These are phyloP conservation scores for Leccinum ochraceum DNA, from an alignment of 768 basidiomycete genomes.

Conservation along the genomic window DNA sequence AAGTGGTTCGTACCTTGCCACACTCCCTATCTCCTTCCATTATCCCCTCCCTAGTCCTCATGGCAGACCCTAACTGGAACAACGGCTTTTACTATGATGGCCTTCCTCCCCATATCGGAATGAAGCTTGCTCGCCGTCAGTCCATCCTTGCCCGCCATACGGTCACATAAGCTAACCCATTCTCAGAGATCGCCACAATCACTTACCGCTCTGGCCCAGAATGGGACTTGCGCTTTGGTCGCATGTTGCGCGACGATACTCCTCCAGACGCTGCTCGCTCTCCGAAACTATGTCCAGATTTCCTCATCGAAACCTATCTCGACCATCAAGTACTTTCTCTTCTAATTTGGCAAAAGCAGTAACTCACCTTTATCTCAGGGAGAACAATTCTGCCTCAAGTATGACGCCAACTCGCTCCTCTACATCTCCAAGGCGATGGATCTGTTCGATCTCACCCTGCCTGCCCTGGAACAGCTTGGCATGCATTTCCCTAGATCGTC, in stretches of 20 bases:
- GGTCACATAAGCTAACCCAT: not conserved
- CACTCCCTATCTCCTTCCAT: not conserved
- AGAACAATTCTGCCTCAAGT: conserved; percentile 96
- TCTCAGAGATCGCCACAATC: conserved; percentile 94
- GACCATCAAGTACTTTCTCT: conserved; percentile 71
- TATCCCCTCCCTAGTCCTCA: conserved; percentile 65
- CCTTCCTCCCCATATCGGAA: conserved; percentile 95
- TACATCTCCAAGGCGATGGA: conserved; percentile 99
- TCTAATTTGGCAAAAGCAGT: fast-evolving
- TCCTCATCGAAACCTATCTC: conserved; percentile 97
- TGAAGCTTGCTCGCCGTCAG: conserved; percentile 97
- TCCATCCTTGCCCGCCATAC: conserved; percentile 8
- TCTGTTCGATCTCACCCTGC: conserved; percentile 90
- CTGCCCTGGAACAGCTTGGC: conserved; percentile 69
- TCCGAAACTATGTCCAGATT: conserved; percentile 93
- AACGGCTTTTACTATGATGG: conserved; percentile 96
- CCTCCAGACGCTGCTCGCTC: conserved; percentile 12
- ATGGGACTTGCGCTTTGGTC: conserved; percentile 98
- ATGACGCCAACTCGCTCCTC: conserved; percentile 98
- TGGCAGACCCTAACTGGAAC: conserved; percentile 99
- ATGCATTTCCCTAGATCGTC: conserved; percentile 40
- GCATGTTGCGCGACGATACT: conserved; percentile 52
- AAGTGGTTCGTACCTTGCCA: conserved; percentile 61
- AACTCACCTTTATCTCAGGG: conserved; percentile 50
- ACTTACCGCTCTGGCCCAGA: conserved; percentile 99